A percentile compares a stretch with the other conserved stretches of the same genome.
Conservation (phyloP, 169 alveolate genomes). For the Eimeria maxima region DNA sequence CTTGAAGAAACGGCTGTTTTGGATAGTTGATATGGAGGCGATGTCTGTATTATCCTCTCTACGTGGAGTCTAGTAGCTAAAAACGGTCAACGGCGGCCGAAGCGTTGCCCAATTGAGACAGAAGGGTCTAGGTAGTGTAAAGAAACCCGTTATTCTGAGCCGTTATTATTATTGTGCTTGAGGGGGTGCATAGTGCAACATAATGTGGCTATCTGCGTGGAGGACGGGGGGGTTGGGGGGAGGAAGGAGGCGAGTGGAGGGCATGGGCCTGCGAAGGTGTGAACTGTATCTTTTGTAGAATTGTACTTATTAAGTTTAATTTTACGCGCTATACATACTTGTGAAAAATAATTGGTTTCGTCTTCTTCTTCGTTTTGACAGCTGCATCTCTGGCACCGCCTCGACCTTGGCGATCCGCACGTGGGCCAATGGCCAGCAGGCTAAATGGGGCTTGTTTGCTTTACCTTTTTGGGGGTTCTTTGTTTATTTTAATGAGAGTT, state of each 20-base stretch:
- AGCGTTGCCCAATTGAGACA: not conserved
- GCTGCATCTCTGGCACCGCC: not conserved
- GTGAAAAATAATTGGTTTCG: not conserved
- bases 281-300: not conserved
- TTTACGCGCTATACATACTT: not conserved
- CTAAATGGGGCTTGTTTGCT: not conserved
- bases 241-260: not conserved
- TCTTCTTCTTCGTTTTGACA: not conserved
- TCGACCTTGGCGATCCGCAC: not conserved
- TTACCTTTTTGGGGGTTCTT: not conserved
- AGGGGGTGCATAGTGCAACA: not conserved
- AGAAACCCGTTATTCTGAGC: not conserved
- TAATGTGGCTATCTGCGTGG: not conserved
- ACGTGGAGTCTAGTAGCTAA: too few species aligned
- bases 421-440: not conserved
- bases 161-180: not conserved
- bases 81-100: not conserved
- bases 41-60: not conserved
- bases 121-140: not conserved
- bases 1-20: not conserved
- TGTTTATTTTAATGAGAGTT: not conserved
- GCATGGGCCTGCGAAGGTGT: not conserved
- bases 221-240: slow-evolving; percentile 5
- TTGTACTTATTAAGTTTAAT: not conserved
- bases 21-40: not conserved